Evolutionary conservation across 371 early-diverging fungal species (phyloP), one percentile per base, ranked within the genome.

Genomic region (Conidiobolus incongruus): DNA sequence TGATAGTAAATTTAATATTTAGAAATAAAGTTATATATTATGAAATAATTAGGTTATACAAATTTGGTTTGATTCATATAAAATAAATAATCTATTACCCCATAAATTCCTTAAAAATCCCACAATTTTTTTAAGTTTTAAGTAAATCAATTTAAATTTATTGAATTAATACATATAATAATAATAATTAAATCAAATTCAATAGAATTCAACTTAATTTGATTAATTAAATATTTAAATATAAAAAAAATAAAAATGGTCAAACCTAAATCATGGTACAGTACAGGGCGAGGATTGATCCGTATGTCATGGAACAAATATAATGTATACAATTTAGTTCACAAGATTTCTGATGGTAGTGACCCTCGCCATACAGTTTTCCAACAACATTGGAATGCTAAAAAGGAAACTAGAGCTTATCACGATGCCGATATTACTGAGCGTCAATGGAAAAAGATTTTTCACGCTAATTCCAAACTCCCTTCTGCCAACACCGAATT

Each of bases 291-390:
- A 17, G 47, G 44, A 10, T 20, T 88, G 48, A 70, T 82, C 50
- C 81, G 88, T 52, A 83, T 90, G 87, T 82, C 87, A 37, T 92
- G 93, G 93, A 72, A 84, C 65, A 75, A 75, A 54, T 68, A 75
- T 62, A 88, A 88, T 65, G 66, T 88, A 47, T 87, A 72, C 72
- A 81, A 81, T 58, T 70, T 88, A 46, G 68, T 72, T n/a, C 55
- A 55, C 19, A 75, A 80, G 39, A 63, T 59, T 21, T 29, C 31
- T 6, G 62, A 64, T 37, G 58, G 55, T 34, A 69, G 73, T 48
- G 50, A 66, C 38, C 55, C 68, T 48, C 75, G 78, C 46, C 67
- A 67, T 48, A 79, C 90, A 40, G 75, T 89, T 20, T 91, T 73
- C 63, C 90, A 92, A 60, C 88, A 90, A 59, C 76, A 77, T 53